Percentiles rank a stretch among this genome's conserved stretches.
Evolutionary conservation across 1,139 yeast genomes (phyloP).

Genomic region (Yamadazyma membranifaciens): DNA sequence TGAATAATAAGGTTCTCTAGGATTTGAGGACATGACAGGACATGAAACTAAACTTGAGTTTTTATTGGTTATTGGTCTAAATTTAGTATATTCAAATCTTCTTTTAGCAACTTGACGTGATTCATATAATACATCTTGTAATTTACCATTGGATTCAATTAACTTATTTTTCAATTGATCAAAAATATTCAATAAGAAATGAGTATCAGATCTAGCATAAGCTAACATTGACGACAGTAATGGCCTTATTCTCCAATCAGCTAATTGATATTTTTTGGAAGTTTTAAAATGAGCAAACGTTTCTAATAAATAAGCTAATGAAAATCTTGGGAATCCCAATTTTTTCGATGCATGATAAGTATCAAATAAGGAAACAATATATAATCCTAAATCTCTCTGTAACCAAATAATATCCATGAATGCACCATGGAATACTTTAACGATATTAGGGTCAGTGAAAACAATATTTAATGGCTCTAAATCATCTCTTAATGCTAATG

Average conservation of each 20-base stretch:
- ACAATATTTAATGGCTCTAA: conserved; percentile 65
- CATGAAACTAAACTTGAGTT: conserved; percentile 37
- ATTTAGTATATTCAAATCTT: conserved; percentile 74
- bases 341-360: conserved; percentile 86
- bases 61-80: conserved; percentile 41
- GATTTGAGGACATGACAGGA: conserved; percentile 46
- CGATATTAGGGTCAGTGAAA: conserved; percentile 74
- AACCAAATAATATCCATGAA: conserved; percentile 97
- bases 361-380: conserved; percentile 86
- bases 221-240: conserved; percentile 71
- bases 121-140: conserved; percentile 59
- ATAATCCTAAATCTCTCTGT: conserved; percentile 91
- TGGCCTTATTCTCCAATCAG: conserved; percentile 97
- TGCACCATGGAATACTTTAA: conserved; percentile 95
- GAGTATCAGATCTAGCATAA: conserved; percentile 96
- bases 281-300: conserved; percentile 81
- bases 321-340: conserved; percentile 75
- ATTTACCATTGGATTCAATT: conserved; percentile 32
- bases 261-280: conserved; percentile 90
- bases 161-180: conserved; percentile 71
- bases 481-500: conserved; percentile 71
- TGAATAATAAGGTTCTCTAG: conserved; percentile 56
- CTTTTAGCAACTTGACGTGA: conserved; percentile 81
- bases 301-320: conserved; percentile 82
- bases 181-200: conserved; percentile 76